These are phyloP conservation scores for Psidium guajava DNA, from an alignment of 345 rosid species.

Conservation along the genomic window DNA sequence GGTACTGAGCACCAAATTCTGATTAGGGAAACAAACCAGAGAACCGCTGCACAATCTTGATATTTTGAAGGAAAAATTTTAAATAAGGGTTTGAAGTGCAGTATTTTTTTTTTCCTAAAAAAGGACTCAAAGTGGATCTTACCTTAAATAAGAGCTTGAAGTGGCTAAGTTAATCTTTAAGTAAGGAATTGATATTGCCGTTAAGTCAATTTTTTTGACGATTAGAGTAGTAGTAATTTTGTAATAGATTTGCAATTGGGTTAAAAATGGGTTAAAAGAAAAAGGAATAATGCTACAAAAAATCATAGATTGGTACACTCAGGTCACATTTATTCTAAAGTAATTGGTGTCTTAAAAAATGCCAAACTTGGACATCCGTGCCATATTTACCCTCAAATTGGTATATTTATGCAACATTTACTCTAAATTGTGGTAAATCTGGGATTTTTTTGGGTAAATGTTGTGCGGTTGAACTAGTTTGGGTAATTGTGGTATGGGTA, in stretches of 20 bases:
- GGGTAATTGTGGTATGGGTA: too few species aligned
- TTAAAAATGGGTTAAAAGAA: background rate
- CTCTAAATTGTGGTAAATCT: background rate
- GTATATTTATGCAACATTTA: too few species aligned
- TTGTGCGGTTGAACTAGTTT: too few species aligned
- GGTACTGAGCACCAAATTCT: too few species aligned
- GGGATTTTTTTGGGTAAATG: too few species aligned
- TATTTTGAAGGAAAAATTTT: too few species aligned
- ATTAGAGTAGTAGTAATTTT: background rate
- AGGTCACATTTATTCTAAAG: background rate
- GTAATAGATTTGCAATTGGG: background rate
- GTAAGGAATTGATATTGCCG: background rate
- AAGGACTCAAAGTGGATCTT: fast-evolving
- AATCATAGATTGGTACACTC: background rate
- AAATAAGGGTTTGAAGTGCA: background rate
- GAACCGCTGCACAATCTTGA: too few species aligned
- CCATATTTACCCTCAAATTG: background rate
- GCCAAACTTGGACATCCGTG: fast-evolving
- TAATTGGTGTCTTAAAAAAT: background rate
- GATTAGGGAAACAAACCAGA: too few species aligned
- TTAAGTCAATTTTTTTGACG: background rate
- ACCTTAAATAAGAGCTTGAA: background rate
- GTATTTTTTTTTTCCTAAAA: background rate
- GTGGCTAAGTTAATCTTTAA: background rate
- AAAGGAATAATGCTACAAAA: background rate